Base-by-base conservation (phyloP, 129 eudicot species). In the Lactuca sativa region DNA sequence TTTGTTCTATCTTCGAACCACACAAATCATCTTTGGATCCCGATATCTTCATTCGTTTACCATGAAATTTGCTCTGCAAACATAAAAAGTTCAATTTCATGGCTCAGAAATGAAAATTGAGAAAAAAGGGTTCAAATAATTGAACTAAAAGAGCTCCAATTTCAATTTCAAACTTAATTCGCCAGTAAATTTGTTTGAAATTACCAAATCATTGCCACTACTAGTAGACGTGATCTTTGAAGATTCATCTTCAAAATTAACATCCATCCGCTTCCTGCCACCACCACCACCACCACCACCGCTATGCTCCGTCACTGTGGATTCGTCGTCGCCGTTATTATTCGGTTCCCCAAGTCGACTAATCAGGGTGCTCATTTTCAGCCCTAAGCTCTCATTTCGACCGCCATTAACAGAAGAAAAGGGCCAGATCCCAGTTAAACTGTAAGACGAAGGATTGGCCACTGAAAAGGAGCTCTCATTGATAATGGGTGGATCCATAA, bases 401-500 rank as follows among this genome's bases (percentile, higher is more conserved):
- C 34, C 74, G 15, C 85, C 78, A 66, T 66, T 64, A 9, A 72
- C 37, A n/a, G 90, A 63, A 16, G 64, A 59, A 75, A 81, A 81
- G 4, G 95, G 83, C 87, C 95, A 85, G 70, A 92, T 83, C 83
- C 85, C 97, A 25, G 91, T 82, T 75, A 92, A 77, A 65, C 66
- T 86, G 74, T 81, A 89, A 13, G 96, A 77, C 3, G 95, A 78
- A 34, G 97, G 97, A 66, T 88, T 88, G 12, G 96, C 86, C 13
- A 89, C 83, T 9, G 96, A 76, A 67, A 92, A 89, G 4, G 95
- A 92, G 8, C 73, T 84, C 66, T 86, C 96, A 68, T 78, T 89
- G 10, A 89, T 75, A 59, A 92, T 80, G 4, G 96, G 96, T 56
- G 95, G 97, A 82, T 92, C 97, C 97, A 92, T 82, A 74, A 62